Percentiles rank a stretch among this genome's conserved stretches.
These are phyloP conservation scores for Claviceps lovelessii DNA, from an alignment of 2,329 filamentous ascomycete genomes.

Conservation along the genomic window DNA sequence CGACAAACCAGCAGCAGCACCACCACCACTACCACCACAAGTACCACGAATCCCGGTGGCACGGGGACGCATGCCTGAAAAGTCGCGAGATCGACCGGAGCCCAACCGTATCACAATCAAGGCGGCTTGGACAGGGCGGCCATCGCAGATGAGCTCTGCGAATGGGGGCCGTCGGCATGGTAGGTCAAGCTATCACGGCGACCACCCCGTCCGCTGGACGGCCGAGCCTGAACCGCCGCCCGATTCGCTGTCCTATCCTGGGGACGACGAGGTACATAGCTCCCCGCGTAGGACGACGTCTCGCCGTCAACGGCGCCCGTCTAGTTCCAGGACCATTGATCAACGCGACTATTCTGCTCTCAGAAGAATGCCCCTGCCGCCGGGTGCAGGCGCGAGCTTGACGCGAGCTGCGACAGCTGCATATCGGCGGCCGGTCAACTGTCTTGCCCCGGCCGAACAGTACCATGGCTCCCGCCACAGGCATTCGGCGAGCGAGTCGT, in stretches of 20 bases:
- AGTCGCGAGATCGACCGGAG: conserved; percentile 8
- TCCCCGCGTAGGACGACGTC: conserved; percentile 16
- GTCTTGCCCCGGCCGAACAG: conserved; percentile 13
- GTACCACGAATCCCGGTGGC: neutral
- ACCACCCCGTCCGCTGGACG: conserved; percentile 8
- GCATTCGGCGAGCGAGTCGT: conserved; percentile 8
- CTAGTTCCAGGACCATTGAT: conserved; percentile 14
- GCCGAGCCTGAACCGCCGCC: conserved; percentile 7
- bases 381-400: conserved; percentile 4
- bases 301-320: conserved; percentile 9
- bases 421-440: conserved; percentile 16
- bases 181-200: conserved; percentile 14
- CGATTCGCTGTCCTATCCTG: conserved; percentile 16
- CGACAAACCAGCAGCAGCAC: neutral
- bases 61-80: neutral
- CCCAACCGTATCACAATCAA: conserved; percentile 11
- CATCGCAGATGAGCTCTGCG: conserved; percentile 17
- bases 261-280: conserved; percentile 18
- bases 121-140: conserved; percentile 16
- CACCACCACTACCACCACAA: conserved; percentile 6
- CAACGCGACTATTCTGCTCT: conserved; percentile 11
- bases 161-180: conserved; percentile 14
- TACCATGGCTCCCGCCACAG: conserved; percentile 1
- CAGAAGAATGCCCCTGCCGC: conserved; percentile 16
- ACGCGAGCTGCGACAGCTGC: conserved; percentile 16